Conservation (phyloP, 495 filamentous ascomycete genomes). For the Chaetomidium leptoderma region DNA sequence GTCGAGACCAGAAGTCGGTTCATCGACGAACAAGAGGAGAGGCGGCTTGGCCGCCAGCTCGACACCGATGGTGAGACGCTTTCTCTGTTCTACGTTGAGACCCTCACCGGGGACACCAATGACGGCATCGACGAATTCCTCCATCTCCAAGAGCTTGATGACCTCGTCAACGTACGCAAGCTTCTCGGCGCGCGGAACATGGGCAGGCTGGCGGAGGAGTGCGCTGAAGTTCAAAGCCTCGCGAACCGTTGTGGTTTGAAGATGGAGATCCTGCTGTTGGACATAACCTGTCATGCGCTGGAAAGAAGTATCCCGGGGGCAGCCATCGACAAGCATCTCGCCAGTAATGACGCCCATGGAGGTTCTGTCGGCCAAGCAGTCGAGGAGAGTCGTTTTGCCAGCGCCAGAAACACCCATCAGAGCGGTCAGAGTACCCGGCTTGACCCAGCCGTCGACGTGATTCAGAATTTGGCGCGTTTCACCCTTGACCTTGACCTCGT, state of each 20-base stretch:
- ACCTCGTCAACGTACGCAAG: slow-evolving; percentile 84
- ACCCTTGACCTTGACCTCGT: slow-evolving; percentile 83
- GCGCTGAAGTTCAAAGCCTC: slow-evolving; percentile 83
- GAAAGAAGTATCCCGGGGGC: slow-evolving; percentile 70
- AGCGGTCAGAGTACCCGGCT: slow-evolving; percentile 86
- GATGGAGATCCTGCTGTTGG: slow-evolving; percentile 91
- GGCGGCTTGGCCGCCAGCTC: slow-evolving; percentile 87
- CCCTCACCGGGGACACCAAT: slow-evolving; percentile 86
- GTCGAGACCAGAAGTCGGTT: slow-evolving; percentile 81
- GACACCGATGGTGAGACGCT: slow-evolving; percentile 84
- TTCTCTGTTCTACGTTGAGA: slow-evolving; percentile 89
- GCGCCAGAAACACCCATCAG: slow-evolving; percentile 75
- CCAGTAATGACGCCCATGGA: slow-evolving; percentile 84
- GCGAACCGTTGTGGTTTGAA: slow-evolving; percentile 78
- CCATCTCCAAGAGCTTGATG: slow-evolving; percentile 84
- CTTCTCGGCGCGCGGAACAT: slow-evolving; percentile 66
- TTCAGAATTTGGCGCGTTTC: slow-evolving; percentile 72
- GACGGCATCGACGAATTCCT: slow-evolving; percentile 79
- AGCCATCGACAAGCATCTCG: slow-evolving; percentile 80
- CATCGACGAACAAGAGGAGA: slow-evolving; percentile 86
- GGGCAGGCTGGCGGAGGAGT: slow-evolving; percentile 74
- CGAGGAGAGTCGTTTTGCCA: slow-evolving; percentile 69
- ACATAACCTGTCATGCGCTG: slow-evolving; percentile 94
- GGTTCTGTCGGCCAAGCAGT: slow-evolving; percentile 71
- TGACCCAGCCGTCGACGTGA: slow-evolving; percentile 84